Evolutionary conservation across 139 green algal species (phyloP).

Genomic region (Nannochloris sp.): DNA sequence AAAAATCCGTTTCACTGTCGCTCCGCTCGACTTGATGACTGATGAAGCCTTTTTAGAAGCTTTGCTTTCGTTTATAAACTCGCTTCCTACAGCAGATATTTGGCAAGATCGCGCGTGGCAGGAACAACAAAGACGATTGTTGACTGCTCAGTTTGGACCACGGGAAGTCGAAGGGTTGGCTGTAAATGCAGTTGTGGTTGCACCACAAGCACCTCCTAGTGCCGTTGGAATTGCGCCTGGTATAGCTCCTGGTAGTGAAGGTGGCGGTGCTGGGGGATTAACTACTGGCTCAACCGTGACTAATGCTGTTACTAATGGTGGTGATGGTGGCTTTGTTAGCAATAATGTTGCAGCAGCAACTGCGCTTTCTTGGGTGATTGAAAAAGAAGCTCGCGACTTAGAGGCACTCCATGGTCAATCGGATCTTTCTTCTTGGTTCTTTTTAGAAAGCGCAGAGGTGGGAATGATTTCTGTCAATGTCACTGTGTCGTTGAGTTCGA

Average conservation of each 20-base stretch:
- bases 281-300: background rate
- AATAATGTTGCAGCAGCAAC: background rate
- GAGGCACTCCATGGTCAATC: constrained; percentile 61
- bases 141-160: constrained; percentile 49
- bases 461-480: constrained; percentile 59
- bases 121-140: constrained; percentile 44
- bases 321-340: background rate
- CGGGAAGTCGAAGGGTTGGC: constrained; percentile 43
- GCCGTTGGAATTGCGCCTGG: background rate
- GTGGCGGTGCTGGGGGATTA: background rate
- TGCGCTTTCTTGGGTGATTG: constrained; percentile 43
- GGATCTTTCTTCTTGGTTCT: constrained; percentile 59
- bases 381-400: constrained; percentile 54
- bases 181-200: constrained; percentile 31
- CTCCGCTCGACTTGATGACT: constrained; percentile 22
- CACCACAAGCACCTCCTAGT: background rate
- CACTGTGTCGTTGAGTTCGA: constrained; percentile 65
- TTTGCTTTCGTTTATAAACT: constrained; percentile 59
- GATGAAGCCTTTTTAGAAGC: constrained; percentile 73
- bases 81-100: constrained; percentile 59
- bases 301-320: background rate
- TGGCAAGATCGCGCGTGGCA: constrained; percentile 63
- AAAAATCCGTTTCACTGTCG: constrained; percentile 36
- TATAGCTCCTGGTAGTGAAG: too few relatives aligned
- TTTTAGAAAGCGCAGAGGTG: constrained; percentile 58